These are phyloP conservation scores for Lactifluus rugatus DNA, from an alignment of 768 basidiomycete species.

Conservation along the genomic window DNA sequence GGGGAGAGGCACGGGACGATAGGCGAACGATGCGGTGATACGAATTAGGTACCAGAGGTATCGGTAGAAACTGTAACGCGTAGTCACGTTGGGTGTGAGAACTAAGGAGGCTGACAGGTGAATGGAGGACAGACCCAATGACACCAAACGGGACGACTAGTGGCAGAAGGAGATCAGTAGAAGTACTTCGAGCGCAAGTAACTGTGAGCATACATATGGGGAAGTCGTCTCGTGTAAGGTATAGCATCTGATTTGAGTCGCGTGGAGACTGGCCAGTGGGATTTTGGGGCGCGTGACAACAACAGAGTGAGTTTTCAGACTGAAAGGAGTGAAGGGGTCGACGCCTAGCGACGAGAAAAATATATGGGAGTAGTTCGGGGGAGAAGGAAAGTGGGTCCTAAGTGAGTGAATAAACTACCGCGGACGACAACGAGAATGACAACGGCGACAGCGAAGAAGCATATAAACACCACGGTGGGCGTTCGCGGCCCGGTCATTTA, in stretches of 20 bases:
- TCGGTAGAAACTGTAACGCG: slow-evolving; percentile 63
- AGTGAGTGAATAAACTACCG: background rate
- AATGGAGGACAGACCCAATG: slow-evolving; percentile 50
- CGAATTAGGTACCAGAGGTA: slow-evolving; percentile 92
- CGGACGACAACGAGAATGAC: background rate
- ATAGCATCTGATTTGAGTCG: slow-evolving; percentile 46
- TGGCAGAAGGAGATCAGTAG: slow-evolving; percentile 2
- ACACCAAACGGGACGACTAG: slow-evolving; percentile 84
- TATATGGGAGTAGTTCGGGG: background rate
- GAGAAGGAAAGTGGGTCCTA: background rate
- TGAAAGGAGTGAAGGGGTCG: slow-evolving; percentile 18
- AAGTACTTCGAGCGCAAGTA: background rate
- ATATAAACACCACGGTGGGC: too few species aligned
- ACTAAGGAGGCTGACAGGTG: background rate
- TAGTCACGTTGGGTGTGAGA: background rate
- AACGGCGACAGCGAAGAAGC: background rate
- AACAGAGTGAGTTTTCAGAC: slow-evolving; percentile 14
- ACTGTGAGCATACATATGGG: slow-evolving; percentile 63
- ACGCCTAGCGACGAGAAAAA: slow-evolving; percentile 17
- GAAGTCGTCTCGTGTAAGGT: slow-evolving; percentile 85
- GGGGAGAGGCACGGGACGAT: slow-evolving; percentile 83
- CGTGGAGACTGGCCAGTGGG: background rate
- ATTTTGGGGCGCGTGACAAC: slow-evolving; percentile 13
- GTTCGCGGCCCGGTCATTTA: background rate
- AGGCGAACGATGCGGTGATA: slow-evolving; percentile 63